These are phyloP conservation scores for Pinus tabuliformis DNA, from an alignment of 75 land plant genomes.

Conservation along the genomic window DNA sequence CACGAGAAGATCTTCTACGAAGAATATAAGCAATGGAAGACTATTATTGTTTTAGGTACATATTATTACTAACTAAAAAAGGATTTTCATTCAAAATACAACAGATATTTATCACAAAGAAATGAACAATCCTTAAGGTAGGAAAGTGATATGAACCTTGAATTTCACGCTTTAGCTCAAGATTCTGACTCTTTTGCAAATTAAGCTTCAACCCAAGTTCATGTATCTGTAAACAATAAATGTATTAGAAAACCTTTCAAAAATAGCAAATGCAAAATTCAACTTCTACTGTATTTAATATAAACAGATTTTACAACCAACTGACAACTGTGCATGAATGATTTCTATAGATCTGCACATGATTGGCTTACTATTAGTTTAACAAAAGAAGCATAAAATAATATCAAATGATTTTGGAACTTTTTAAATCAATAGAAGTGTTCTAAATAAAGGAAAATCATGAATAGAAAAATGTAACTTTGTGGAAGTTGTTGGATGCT, in stretches of 20 bases:
- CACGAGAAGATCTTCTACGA: too few species aligned
- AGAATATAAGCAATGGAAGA: too few species aligned
- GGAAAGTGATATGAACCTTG: slow-evolving; percentile 2
- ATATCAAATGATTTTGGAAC: not conserved
- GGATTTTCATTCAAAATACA: too few species aligned
- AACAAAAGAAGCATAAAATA: not conserved
- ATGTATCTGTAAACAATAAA: slow-evolving; percentile 1
- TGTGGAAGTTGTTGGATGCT: too few species aligned
- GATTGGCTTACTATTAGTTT: not conserved
- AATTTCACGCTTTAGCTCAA: slow-evolving; percentile 4
- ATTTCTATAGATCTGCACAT: not conserved
- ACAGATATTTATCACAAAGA: not conserved
- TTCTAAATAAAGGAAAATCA: not conserved
- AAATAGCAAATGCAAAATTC: not conserved
- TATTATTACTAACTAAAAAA: too few species aligned
- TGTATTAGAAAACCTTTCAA: not conserved
- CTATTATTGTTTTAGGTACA: too few species aligned
- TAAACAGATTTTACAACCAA: not conserved
- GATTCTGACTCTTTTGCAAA: slow-evolving; percentile 8
- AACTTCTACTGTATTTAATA: not conserved
- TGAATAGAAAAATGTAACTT: too few species aligned
- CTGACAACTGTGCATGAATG: not conserved
- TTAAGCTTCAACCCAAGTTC: slow-evolving; percentile 7
- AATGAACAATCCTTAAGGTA: not conserved
- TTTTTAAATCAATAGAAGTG: not conserved